Percentiles rank a stretch among this genome's conserved stretches.
Evolutionary conservation across 306 rosid genomes (phyloP).

Genomic region (Cicer cuneatum): DNA sequence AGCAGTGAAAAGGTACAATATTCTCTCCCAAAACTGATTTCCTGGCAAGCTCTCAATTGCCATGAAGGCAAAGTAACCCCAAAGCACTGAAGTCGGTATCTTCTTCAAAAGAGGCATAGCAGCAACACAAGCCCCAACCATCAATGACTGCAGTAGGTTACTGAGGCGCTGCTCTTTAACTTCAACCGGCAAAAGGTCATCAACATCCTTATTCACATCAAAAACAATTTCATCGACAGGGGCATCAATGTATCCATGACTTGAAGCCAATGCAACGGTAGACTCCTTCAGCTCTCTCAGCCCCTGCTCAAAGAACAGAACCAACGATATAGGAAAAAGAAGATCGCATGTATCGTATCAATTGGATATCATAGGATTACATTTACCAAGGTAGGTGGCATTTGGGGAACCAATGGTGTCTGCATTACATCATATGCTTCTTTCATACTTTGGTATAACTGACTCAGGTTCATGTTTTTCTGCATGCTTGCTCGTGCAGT

Average conservation of each 20-base stretch:
- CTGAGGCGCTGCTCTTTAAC: conserved; percentile 96
- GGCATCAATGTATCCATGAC: conserved; percentile 83
- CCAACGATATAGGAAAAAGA: conserved; percentile 33
- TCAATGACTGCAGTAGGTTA: conserved; percentile 82
- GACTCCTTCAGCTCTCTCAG: conserved; percentile 86
- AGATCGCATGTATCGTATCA: conserved; percentile 23
- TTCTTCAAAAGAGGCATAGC: conserved; percentile 95
- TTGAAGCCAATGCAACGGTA: conserved; percentile 75
- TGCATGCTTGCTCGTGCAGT: conserved; percentile 76
- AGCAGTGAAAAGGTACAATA: conserved; percentile 88
- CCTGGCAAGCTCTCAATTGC: conserved; percentile 98
- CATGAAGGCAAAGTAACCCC: conserved; percentile 99
- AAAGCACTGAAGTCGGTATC: conserved; percentile 93
- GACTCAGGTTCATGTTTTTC: conserved; percentile 75
- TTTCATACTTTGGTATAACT: conserved; percentile 80
- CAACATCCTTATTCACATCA: conserved; percentile 85
- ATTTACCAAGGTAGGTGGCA: conserved; percentile 80
- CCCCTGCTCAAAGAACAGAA: conserved; percentile 59
- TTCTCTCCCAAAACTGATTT: conserved; percentile 97
- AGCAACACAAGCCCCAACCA: conserved; percentile 84
- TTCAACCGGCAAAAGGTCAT: conserved; percentile 91
- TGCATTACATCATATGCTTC: conserved; percentile 87
- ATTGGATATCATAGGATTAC: conserved; percentile 35
- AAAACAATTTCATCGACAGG: conserved; percentile 86
- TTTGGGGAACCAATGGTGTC: conserved; percentile 88